Evolutionary conservation across 2,329 filamentous ascomycete species (phyloP).

Genomic region (Colletotrichum spinosum): DNA sequence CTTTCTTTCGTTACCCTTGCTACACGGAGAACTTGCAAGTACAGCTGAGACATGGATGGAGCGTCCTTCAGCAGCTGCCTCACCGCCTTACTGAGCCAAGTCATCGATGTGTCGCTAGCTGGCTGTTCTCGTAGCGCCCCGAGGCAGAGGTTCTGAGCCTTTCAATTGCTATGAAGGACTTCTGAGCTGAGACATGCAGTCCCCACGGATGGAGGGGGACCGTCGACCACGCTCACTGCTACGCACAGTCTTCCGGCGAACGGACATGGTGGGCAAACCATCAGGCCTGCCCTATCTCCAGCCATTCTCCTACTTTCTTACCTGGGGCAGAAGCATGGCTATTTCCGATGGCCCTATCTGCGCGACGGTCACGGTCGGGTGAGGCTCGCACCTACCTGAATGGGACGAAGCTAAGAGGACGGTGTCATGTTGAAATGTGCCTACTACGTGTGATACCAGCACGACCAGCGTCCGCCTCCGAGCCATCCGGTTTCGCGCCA

Average conservation of each 20-base stretch:
- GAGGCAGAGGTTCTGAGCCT: not conserved
- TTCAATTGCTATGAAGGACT: conserved; percentile 26
- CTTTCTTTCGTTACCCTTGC: not conserved
- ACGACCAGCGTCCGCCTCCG: conserved; percentile 23
- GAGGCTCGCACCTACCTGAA: not conserved
- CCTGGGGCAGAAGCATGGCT: not conserved
- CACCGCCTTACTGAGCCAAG: conserved; percentile 6
- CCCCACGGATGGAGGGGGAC: conserved; percentile 17
- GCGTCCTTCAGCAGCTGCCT: not conserved
- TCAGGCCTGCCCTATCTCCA: conserved; percentile 1
- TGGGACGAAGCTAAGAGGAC: conserved; percentile 17
- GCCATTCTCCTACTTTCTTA: not conserved
- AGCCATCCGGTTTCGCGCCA: conserved; percentile 33
- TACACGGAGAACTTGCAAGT: no score
- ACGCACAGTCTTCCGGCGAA: conserved; percentile 35
- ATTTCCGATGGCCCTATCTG: conserved; percentile 11
- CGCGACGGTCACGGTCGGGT: not conserved
- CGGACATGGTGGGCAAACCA: conserved; percentile 22
- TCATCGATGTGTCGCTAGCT: conserved; percentile 7
- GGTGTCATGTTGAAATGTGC: conserved; percentile 6
- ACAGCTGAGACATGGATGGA: no score
- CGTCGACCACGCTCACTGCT: conserved; percentile 20
- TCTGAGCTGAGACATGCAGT: conserved; percentile 35
- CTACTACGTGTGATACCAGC: not conserved
- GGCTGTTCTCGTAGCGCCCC: not conserved